Evolutionary conservation across 225 moss, liverwort and hornwort genomes (phyloP), one percentile per base, ranked within the genome.

Genomic region (Antitrichia curtipendula): DNA sequence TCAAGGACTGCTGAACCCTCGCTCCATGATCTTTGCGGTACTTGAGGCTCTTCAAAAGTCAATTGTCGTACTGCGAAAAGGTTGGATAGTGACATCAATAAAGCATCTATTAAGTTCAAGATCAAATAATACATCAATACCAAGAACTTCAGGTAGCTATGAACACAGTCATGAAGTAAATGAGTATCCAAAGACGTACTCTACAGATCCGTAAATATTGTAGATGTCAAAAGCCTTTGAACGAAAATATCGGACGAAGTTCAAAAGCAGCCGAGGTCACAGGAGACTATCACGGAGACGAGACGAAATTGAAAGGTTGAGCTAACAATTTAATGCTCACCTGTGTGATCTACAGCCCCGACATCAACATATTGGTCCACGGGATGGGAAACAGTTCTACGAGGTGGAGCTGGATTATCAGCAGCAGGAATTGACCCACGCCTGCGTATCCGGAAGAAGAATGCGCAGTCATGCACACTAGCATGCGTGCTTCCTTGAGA

Each of bases 401-500:
- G 94, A 43, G 94, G 82, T 27, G 91, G 91, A 71, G 82, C 83
- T 82, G 89, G 84, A 86, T 90, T 94, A 29, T 91, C 89, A 78
- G 74, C 88, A 82, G 73, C 85, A 74, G 92, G 90, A 54, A 94
- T 90, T 57, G 91, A 87, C 63, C 97, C 98, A 80, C 97, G 97
- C 94, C 98, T 93, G 75, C 97, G 96, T 80, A 98, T 95, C 78
- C 98, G 95, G 86, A 98, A 98, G 90, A 97, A 98, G 94, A 98
- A 98, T 68, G 95, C 93, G 87, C 95, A 96, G 90, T 98, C 98
- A 91, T 98, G 97, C 89, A 98, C 95, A 92, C 98, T 98, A 56
- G 98, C 96, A 84, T 97, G 96, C 71, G 96, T 97, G 86, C 95
- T 96, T 87, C 92, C 98, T 95, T 98, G 95, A 73, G 98, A 98